These are phyloP conservation scores for Nepenthes mirabilis DNA, from an alignment of 148 eudicot genomes.

Conservation along the genomic window DNA sequence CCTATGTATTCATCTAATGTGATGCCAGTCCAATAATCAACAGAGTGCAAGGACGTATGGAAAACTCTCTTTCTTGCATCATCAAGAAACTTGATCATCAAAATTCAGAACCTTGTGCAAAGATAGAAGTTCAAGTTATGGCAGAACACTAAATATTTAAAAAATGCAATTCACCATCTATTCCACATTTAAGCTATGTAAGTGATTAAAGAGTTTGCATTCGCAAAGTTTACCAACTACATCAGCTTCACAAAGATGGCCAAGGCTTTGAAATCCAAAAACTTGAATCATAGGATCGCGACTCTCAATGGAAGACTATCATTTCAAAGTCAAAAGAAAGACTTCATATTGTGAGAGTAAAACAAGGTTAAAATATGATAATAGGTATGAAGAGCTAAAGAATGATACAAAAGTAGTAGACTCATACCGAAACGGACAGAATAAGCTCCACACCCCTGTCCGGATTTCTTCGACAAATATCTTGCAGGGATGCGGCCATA, in stretches of 20 bases:
- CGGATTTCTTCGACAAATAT: constrained; percentile 78
- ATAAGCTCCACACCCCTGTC: constrained; percentile 95
- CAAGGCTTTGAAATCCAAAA: constrained; percentile 78
- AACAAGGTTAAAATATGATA: neutral
- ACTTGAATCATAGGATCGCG: constrained; percentile 51
- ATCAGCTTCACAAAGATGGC: constrained; percentile 95
- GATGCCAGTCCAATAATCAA: no score
- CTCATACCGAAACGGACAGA: constrained; percentile 78
- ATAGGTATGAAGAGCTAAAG: neutral
- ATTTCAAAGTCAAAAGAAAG: constrained; percentile 16
- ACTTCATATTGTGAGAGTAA: neutral
- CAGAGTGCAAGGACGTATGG: no score
- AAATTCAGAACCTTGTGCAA: no score
- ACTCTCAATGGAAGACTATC: constrained; percentile 81
- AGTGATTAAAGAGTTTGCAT: neutral
- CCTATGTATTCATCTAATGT: no score
- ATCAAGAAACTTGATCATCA: no score
- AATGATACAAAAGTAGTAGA: neutral
- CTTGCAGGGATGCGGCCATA: constrained; percentile 72
- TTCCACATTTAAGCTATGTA: no score
- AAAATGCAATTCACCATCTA: no score
- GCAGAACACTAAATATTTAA: no score
- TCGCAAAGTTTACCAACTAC: constrained; percentile 47
- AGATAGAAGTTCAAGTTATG: no score
- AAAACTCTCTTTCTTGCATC: no score